Percentiles rank a stretch among this genome's conserved stretches.
Conservation (phyloP, 2,329 filamentous ascomycete genomes). For the Ophiostoma perfectum region DNA sequence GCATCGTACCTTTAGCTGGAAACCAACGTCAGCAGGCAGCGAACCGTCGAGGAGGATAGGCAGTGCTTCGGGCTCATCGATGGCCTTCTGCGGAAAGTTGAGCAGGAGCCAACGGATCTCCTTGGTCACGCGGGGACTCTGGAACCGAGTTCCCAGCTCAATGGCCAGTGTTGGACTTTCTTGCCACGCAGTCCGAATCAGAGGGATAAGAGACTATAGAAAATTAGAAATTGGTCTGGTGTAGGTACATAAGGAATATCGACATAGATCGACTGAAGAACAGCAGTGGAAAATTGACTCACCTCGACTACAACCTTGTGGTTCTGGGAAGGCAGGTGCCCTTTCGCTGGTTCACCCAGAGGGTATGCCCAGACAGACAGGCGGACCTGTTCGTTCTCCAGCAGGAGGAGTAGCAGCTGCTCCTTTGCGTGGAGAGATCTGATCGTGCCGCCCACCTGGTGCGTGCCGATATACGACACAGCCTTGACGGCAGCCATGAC, state of each 20-base stretch:
- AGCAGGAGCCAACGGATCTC: constrained; percentile 77
- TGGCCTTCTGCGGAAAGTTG: constrained; percentile 75
- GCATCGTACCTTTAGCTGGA: constrained; percentile 68
- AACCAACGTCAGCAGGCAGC: constrained; percentile 71
- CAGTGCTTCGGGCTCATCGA: constrained; percentile 75
- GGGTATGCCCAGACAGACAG: constrained; percentile 88
- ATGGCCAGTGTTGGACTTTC: constrained; percentile 84
- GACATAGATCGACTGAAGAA: neutral
- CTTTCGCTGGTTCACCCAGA: constrained; percentile 53
- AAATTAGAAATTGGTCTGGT: neutral
- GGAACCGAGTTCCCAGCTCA: constrained; percentile 74
- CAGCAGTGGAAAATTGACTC: neutral
- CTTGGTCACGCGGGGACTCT: constrained; percentile 62
- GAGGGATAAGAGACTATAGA: constrained; percentile 44
- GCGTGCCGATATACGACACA: constrained; percentile 55
- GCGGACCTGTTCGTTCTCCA: constrained; percentile 79
- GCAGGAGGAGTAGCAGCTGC: constrained; percentile 69
- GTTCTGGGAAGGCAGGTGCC: constrained; percentile 37
- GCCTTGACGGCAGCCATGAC: constrained; percentile 62
- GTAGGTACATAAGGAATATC: neutral
- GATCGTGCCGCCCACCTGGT: constrained; percentile 46
- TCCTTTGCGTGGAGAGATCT: constrained; percentile 72
- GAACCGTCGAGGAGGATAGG: constrained; percentile 72
- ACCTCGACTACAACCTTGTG: constrained; percentile 36
- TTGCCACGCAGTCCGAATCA: constrained; percentile 78